These are phyloP conservation scores for Calcarisporium arbuscula DNA, from an alignment of 2,329 filamentous ascomycete genomes.

Conservation along the genomic window DNA sequence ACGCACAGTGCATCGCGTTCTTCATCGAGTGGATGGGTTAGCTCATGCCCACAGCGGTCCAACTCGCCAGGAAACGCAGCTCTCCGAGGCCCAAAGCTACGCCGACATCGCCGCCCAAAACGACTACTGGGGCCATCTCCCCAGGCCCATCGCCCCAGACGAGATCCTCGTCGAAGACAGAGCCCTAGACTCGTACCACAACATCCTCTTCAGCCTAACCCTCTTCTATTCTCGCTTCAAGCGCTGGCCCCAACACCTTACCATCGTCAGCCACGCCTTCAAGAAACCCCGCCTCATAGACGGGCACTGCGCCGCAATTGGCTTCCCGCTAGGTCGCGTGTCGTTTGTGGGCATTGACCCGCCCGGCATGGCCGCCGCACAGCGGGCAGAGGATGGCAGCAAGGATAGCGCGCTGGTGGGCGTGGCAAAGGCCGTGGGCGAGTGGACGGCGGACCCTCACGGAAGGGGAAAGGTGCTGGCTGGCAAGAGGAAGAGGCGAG, in stretches of 20 bases:
- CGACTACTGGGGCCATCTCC: constrained; percentile 36
- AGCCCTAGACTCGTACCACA: constrained; percentile 81
- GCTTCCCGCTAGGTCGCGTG: constrained; percentile 40
- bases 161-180: constrained; percentile 56
- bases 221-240: constrained; percentile 35
- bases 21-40: background rate
- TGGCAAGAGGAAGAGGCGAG: constrained; percentile 42
- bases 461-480: constrained; percentile 38
- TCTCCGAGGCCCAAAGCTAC: constrained; percentile 61
- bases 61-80: constrained; percentile 49
- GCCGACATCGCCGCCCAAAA: constrained; percentile 43
- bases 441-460: constrained; percentile 49
- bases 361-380: constrained; percentile 32
- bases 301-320: constrained; percentile 58
- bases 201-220: constrained; percentile 68
- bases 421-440: constrained; percentile 33
- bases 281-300: constrained; percentile 58
- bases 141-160: constrained; percentile 6
- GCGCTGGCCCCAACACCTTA: constrained; percentile 51
- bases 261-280: constrained; percentile 64
- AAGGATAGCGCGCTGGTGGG: constrained; percentile 35
- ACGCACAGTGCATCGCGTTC: background rate
- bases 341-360: constrained; percentile 61
- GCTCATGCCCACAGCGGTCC: constrained; percentile 43
- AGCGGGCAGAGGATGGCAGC: constrained; percentile 23